Base-by-base conservation (phyloP, 768 basidiomycete species). In the Lyophyllum semitale region DNA sequence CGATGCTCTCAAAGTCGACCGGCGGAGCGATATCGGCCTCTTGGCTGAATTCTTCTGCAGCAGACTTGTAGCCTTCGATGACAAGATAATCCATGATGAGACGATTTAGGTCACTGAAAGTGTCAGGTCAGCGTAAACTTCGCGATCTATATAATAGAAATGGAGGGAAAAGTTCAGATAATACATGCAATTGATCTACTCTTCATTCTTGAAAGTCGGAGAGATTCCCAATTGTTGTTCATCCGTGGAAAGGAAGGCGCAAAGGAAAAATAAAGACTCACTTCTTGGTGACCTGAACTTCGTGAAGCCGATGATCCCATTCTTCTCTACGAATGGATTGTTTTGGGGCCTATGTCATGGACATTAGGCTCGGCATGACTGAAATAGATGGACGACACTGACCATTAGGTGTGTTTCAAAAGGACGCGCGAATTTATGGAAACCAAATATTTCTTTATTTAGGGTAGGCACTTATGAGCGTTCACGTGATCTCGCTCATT, bases 171-270 rank as follows among this genome's bases (percentile, higher is more conserved):
- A 59, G 38, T 62, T 93, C 91, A 92, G 93, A 88, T 90, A 91
- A 89, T 89, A 87, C 85, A 91, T 91, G 85, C 86, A 87, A 84
- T 77, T 67, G 41, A 79, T 82, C 74, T 66, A 63, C 79, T 89
- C 87, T 78, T 88, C 89, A 85, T 77, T 88, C 89, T 85, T 77
- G 68, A 66, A 58, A 72, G 93, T 80, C 94, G 88, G 96, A 95
- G 96, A 98, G 96, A 98, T 98, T 99, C 96, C 96, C 95, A 98
- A 80, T 88, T 77, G 71, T 81, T 74, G 76, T 69, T 90, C 88
- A 89, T 89, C 88, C 69, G 75, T 69, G 64, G 68, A 47, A 20
- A 51, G 47, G 41, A 48, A 57, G 3, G 7, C 30, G 55, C 61
- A 49, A 53, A 55, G 63, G 59, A 53, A 45, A 52, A 49, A 22